Percentiles rank a stretch among this genome's conserved stretches.
These are phyloP conservation scores for Cladosporium velox DNA, from an alignment of 2,329 filamentous ascomycete genomes.

Conservation along the genomic window DNA sequence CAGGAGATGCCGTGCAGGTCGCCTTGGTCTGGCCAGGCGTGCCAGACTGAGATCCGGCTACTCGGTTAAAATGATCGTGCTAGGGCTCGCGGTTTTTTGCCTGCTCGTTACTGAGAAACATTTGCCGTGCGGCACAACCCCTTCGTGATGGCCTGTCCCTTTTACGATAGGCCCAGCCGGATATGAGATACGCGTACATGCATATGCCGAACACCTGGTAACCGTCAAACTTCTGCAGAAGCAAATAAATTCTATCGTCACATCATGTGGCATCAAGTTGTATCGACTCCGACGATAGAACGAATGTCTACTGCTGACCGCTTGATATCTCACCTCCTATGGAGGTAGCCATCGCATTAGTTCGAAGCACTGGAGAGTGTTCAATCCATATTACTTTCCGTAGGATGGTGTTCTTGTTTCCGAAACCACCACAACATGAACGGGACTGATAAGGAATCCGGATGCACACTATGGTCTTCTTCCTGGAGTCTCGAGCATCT, in stretches of 20 bases:
- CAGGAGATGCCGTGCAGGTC: not conserved
- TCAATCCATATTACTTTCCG: not conserved
- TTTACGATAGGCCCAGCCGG: not conserved
- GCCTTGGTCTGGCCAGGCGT: not conserved
- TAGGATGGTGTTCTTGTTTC: not conserved
- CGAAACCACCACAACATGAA: not conserved
- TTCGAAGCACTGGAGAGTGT: not conserved
- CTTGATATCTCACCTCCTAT: not conserved
- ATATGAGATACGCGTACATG: slow-evolving; percentile 6
- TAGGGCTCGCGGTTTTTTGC: slow-evolving; percentile 8
- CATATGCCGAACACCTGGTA: not conserved
- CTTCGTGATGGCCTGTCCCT: not conserved
- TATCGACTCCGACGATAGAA: too few species aligned
- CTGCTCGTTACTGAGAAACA: not conserved
- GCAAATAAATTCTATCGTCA: too few species aligned
- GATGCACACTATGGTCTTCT: not conserved
- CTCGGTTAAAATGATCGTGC: not conserved
- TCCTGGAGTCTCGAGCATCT: not conserved
- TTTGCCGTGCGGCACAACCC: slow-evolving; percentile 1
- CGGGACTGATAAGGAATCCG: not conserved
- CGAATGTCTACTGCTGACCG: not conserved
- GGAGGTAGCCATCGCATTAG: not conserved
- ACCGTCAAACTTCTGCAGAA: not conserved
- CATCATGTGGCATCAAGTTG: too few species aligned
- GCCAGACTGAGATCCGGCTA: not conserved